Percentiles rank a stretch among this genome's conserved stretches.
These are phyloP conservation scores for Kwoniella sp. DNA, from an alignment of 768 basidiomycete species.

Conservation along the genomic window DNA sequence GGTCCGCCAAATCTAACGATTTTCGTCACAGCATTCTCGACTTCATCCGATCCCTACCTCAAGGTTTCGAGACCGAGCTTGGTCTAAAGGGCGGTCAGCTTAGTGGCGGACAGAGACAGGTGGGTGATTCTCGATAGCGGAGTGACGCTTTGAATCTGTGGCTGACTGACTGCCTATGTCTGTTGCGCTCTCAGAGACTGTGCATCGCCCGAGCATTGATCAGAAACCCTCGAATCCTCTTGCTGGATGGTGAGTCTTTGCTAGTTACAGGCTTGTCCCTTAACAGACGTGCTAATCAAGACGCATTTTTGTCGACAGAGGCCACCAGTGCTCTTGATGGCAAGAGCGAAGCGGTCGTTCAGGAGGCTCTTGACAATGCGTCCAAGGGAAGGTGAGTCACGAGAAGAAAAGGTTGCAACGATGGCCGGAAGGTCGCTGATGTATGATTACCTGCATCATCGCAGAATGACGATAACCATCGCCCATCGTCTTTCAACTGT, in stretches of 20 bases:
- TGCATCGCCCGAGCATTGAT: slow-evolving; percentile 54
- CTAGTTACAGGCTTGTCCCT: not conserved
- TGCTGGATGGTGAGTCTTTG: slow-evolving; percentile 46
- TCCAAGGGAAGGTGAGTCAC: slow-evolving; percentile 31
- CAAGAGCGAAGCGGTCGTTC: slow-evolving; percentile 45
- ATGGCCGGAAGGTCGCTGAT: slow-evolving; percentile 2
- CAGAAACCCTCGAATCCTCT: slow-evolving; percentile 48
- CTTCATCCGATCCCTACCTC: slow-evolving; percentile 37
- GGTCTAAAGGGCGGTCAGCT: slow-evolving; percentile 51
- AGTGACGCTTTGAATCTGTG: no score
- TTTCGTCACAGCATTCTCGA: slow-evolving; percentile 33
- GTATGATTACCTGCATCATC: not conserved
- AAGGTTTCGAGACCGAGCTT: slow-evolving; percentile 48
- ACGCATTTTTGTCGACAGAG: slow-evolving; percentile 15
- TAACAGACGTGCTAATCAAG: not conserved
- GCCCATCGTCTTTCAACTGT: slow-evolving; percentile 52
- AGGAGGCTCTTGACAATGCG: slow-evolving; percentile 49
- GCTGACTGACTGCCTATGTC: not conserved
- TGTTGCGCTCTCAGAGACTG: slow-evolving; percentile 28
- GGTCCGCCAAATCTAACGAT: no score
- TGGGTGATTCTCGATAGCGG: no score
- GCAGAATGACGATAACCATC: slow-evolving; percentile 48
- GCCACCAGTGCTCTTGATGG: slow-evolving; percentile 51
- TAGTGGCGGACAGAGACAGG: slow-evolving; percentile 52
- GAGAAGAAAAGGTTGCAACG: not conserved